A percentile compares a stretch with the other conserved stretches of the same genome.
These are phyloP conservation scores for Aspergillus neotritici DNA, from an alignment of 2,329 filamentous ascomycete genomes.

Conservation along the genomic window DNA sequence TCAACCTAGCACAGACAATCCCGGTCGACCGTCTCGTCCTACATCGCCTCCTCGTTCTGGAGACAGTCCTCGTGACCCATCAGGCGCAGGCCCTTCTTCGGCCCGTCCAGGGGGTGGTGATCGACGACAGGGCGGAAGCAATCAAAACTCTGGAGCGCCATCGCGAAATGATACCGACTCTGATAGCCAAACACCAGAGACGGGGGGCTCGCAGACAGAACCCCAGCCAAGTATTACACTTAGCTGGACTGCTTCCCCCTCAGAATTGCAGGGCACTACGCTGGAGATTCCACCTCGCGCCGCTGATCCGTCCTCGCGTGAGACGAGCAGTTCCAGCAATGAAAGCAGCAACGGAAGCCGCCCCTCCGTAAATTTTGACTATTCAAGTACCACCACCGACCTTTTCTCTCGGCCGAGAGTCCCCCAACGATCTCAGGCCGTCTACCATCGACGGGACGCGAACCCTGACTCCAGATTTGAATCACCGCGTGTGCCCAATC, in stretches of 20 bases:
- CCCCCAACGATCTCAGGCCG: conserved; percentile 31
- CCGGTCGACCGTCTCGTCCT: conserved; percentile 27
- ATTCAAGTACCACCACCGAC: conserved; percentile 15
- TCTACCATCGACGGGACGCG: conserved; percentile 26
- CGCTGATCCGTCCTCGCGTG: conserved; percentile 17
- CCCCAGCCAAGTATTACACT: conserved; percentile 31
- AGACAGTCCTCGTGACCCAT: conserved; percentile 25
- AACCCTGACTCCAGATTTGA: conserved; percentile 24
- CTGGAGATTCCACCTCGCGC: conserved; percentile 18
- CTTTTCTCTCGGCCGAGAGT: conserved; percentile 22
- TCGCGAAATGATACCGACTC: conserved; percentile 29
- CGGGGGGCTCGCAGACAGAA: conserved; percentile 19
- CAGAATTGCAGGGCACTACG: conserved; percentile 29
- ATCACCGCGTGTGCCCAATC: conserved; percentile 21
- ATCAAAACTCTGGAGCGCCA: conserved; percentile 37
- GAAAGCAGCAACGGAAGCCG: conserved; percentile 16
- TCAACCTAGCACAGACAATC: conserved; percentile 27
- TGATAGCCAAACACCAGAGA: conserved; percentile 22
- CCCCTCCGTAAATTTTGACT: conserved; percentile 18
- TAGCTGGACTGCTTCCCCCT: conserved; percentile 38
- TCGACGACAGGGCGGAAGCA: conserved; percentile 30
- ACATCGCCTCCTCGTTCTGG: conserved; percentile 28
- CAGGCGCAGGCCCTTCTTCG: conserved; percentile 25
- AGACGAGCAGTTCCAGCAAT: conserved; percentile 19
- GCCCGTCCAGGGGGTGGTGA: conserved; percentile 21